Percentiles rank a stretch among this genome's conserved stretches.
Conservation (phyloP, 768 basidiomycete genomes). For the Gymnopilus junonius region DNA sequence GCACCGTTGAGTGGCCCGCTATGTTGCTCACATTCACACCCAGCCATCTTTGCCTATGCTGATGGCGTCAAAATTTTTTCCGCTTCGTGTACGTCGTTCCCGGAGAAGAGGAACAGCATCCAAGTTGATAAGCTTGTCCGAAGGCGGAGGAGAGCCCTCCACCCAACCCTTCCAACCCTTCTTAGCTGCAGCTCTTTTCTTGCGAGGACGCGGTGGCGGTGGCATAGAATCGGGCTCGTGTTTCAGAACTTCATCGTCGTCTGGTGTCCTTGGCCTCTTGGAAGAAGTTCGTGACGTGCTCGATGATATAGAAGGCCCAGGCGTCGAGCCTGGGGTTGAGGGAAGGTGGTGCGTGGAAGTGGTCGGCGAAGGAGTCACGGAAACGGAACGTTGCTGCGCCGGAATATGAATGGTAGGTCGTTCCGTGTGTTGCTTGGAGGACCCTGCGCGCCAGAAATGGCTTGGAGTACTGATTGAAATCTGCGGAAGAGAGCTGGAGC, state of each 20-base stretch:
- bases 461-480: conserved; percentile 42
- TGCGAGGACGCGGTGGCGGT: conserved; percentile 40
- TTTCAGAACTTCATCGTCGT: conserved; percentile 54
- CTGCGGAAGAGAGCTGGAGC: conserved; percentile 31
- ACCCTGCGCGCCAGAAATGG: conserved; percentile 60
- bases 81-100: conserved; percentile 81
- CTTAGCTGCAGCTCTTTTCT: conserved; percentile 67
- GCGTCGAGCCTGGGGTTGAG: conserved; percentile 73
- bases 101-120: conserved; percentile 72
- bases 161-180: conserved; percentile 95
- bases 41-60: conserved; percentile 78
- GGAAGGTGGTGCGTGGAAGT: conserved; percentile 42
- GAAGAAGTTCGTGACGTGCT: conserved; percentile 78
- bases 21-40: conserved; percentile 61
- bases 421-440: not conserved
- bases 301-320: conserved; percentile 76
- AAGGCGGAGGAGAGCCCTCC: conserved; percentile 81
- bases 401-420: conserved; percentile 78
- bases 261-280: conserved; percentile 78
- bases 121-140: conserved; percentile 81
- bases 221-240: conserved; percentile 24
- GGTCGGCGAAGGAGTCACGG: conserved; percentile 75
- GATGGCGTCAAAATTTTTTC: conserved; percentile 84
- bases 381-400: conserved; percentile 69
- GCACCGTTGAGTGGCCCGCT: conserved; percentile 49